Conservation (phyloP, 208 protist genomes). For the Trypanosoma boissoni region DNA sequence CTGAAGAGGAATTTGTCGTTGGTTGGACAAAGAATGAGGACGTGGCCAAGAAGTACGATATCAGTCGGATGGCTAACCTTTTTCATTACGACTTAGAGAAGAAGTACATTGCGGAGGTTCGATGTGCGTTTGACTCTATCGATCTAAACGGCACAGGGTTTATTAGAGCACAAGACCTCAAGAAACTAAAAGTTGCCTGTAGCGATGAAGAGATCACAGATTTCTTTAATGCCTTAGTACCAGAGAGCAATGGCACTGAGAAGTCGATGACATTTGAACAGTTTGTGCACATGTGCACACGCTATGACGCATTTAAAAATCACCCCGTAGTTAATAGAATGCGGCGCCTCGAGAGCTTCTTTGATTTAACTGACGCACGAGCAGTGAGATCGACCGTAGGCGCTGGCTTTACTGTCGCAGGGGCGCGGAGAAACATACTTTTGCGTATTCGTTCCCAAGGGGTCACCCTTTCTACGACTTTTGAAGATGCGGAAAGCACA, state of each 20-base stretch:
- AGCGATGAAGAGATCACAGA: constrained; percentile 57
- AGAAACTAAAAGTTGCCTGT: constrained; percentile 56
- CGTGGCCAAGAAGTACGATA: constrained; percentile 73
- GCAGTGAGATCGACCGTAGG: constrained; percentile 56
- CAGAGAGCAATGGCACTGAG: constrained; percentile 32
- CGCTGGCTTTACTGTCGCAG: constrained; percentile 83
- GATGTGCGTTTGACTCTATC: constrained; percentile 77
- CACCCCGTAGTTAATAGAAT: constrained; percentile 74
- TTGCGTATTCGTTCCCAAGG: constrained; percentile 57
- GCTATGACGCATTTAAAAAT: constrained; percentile 81
- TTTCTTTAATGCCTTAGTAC: constrained; percentile 66
- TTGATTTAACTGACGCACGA: constrained; percentile 65
- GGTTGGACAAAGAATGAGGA: constrained; percentile 81
- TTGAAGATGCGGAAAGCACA: constrained; percentile 48
- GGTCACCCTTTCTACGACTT: constrained; percentile 49
- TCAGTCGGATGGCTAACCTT: constrained; percentile 68
- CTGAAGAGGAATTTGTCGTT: constrained; percentile 84
- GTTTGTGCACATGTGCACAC: constrained; percentile 72
- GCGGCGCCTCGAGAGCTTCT: constrained; percentile 70
- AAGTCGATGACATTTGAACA: constrained; percentile 75
- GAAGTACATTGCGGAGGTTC: constrained; percentile 70
- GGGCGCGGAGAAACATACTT: constrained; percentile 67
- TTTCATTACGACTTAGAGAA: constrained; percentile 87
- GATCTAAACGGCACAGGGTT: constrained; percentile 77
- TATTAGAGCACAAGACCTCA: constrained; percentile 75